phyloP scores from a whole-genome alignment of 352 stramenopile species.

The Nothophytophthora sp. region DNA sequence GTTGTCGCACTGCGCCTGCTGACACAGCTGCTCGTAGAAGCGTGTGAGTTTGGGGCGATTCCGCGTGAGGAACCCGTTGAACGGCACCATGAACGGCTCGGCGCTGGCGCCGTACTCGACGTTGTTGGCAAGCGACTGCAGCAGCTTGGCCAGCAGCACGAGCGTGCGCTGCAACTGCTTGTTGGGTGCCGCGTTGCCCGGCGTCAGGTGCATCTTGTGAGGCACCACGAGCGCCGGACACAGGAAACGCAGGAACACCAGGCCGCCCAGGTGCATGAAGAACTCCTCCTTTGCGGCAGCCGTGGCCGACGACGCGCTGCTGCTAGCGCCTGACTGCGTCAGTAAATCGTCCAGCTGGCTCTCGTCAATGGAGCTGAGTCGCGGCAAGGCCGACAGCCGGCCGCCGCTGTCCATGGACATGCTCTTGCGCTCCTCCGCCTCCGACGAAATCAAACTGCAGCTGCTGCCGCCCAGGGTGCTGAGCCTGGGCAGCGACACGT shows the following conservation, averaged over 20 bases:
- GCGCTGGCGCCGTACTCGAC: conserved; percentile 60
- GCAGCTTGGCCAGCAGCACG: conserved; percentile 77
- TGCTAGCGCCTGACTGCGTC: conserved; percentile 20
- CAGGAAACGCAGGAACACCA: conserved; percentile 80
- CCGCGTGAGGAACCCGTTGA: conserved; percentile 65
- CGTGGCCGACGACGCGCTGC: conserved; percentile 18
- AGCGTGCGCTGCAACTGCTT: conserved; percentile 65
- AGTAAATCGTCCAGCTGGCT: conserved; percentile 37
- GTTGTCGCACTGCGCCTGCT: conserved; percentile 62
- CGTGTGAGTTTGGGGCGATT: conserved; percentile 59
- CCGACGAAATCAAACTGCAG: conserved; percentile 19
- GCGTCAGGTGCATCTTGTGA: conserved; percentile 71
- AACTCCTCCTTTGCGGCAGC: conserved; percentile 65
- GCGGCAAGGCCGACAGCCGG: conserved; percentile 37
- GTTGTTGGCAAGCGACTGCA: conserved; percentile 84
- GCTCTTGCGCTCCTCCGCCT: conserved; percentile 39
- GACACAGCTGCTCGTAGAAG: conserved; percentile 81
- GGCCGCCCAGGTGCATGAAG: conserved; percentile 70
- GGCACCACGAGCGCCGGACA: conserved; percentile 77
- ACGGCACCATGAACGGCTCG: conserved; percentile 80
- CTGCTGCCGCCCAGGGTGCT: conserved; percentile 53
- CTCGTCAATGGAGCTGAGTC: conserved; percentile 58
- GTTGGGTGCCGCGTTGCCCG: conserved; percentile 32
- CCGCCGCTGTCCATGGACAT: conserved; percentile 30
- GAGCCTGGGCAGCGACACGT: conserved; percentile 44